A percentile compares a stretch with the other conserved stretches of the same genome.
These are phyloP conservation scores for Phytophthora tentaculata DNA, from an alignment of 352 stramenopile species.

Conservation along the genomic window DNA sequence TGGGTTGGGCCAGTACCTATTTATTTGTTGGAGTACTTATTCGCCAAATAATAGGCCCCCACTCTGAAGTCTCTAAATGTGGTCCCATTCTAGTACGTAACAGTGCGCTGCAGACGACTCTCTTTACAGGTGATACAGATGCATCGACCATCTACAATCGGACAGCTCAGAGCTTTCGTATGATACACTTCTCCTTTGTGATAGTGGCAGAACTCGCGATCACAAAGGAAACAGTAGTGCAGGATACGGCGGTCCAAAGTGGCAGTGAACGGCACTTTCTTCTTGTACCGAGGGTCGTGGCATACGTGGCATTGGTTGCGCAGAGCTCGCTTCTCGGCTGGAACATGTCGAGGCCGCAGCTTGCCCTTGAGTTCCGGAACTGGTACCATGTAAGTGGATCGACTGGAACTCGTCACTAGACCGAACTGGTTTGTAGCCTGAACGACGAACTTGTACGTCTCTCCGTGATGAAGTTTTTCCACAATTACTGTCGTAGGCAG, in stretches of 20 bases:
- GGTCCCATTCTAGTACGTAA: conserved; percentile 48
- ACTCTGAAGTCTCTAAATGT: neutral
- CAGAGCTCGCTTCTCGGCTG: conserved; percentile 38
- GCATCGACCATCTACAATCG: conserved; percentile 78
- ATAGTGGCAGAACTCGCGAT: conserved; percentile 85
- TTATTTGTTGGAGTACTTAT: too few relatives aligned
- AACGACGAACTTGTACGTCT: conserved; percentile 88
- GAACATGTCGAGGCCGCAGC: conserved; percentile 47
- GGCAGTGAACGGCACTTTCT: conserved; percentile 69
- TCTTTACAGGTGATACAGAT: conserved; percentile 79
- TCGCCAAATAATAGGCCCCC: too few relatives aligned
- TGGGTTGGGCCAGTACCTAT: too few relatives aligned
- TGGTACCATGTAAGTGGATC: conserved; percentile 87
- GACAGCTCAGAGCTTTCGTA: conserved; percentile 80
- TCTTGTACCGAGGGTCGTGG: conserved; percentile 64
- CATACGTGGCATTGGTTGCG: conserved; percentile 83
- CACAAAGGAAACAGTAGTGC: conserved; percentile 84
- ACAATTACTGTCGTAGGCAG: conserved; percentile 68
- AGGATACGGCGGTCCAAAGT: conserved; percentile 74
- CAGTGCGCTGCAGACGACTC: conserved; percentile 57
- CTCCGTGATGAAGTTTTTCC: conserved; percentile 70
- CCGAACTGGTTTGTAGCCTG: conserved; percentile 86
- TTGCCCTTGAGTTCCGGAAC: conserved; percentile 78
- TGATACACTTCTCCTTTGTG: conserved; percentile 84
- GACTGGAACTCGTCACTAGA: conserved; percentile 72